Evolutionary conservation across 495 filamentous ascomycete genomes (phyloP), one percentile per base, ranked within the genome.

Genomic region (Xylaria bambusicola): DNA sequence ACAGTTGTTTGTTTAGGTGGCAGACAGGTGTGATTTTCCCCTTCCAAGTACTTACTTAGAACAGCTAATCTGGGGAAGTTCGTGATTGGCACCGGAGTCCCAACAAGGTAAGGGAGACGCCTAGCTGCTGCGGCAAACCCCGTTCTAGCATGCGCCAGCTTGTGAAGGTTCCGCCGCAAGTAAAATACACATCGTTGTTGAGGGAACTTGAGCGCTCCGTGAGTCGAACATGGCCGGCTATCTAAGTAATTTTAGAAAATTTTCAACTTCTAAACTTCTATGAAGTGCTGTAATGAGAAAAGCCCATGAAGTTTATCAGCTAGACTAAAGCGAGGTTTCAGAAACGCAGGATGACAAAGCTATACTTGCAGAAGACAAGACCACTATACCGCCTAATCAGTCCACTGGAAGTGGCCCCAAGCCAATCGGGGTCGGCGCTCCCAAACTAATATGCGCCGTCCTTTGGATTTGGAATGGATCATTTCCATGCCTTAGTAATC

Each of bases 381-480:
- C n/a, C n/a, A n/a, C 5, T 33, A 33, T 33, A 33, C 29, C 29
- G 29, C 5, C 10, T 5, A 5, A 5, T 5, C 29, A 33, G 5
- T 5, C 29, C 29, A 33, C 26, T 6, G 33, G 18, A 51, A 24
- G 20, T 36, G 10, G 44, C 9, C 21, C 17, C 17, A n/a, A 36
- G 40, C 26, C 40, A 33, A 38, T 55, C 2, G 29, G 18, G 41
- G 46, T 56, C 53, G 53, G 53, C 53, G 29, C 17, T 36, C 18
- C 53, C 40, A 56, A 47, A 46, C 41, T 35, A 45, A 47, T 46
- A 46, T 46, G 41, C 29, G 53, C 53, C 53, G 53, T 42, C 5
- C 17, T 24, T 10, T 5, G n/a, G 45, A 56, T 56, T 56, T 56
- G 53, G 53, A 56, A 56, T 56, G 53, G 46, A 56, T 56, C 15